phyloP scores from a whole-genome alignment of 2,329 filamentous ascomycete genomes.

The Xylariomycetidae sp. region DNA sequence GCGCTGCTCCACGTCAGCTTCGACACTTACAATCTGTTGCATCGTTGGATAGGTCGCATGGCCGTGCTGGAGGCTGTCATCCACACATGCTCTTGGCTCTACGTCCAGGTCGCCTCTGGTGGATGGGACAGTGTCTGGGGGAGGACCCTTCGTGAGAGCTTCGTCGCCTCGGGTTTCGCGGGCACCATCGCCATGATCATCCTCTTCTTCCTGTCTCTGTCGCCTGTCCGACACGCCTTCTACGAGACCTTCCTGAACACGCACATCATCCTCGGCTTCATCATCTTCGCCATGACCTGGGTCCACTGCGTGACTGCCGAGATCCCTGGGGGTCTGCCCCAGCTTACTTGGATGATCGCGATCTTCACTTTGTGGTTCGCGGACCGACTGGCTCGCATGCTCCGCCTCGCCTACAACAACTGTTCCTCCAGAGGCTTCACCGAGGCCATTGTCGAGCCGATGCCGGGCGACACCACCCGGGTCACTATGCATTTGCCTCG shows the following conservation, averaged over 20 bases:
- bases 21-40: constrained; percentile 90
- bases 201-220: constrained; percentile 65
- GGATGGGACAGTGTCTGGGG: constrained; percentile 54
- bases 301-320: constrained; percentile 67
- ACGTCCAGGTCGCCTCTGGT: constrained; percentile 61
- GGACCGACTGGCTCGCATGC: constrained; percentile 61
- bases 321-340: constrained; percentile 60
- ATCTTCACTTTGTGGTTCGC: constrained; percentile 70
- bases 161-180: constrained; percentile 60
- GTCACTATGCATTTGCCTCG: constrained; percentile 66
- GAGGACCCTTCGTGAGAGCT: constrained; percentile 51
- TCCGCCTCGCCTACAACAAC: constrained; percentile 61
- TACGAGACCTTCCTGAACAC: constrained; percentile 93
- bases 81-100: constrained; percentile 67
- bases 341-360: constrained; percentile 68
- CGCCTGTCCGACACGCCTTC: constrained; percentile 83
- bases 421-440: constrained; percentile 54
- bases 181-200: constrained; percentile 56
- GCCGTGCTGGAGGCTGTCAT: constrained; percentile 62
- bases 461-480: constrained; percentile 64
- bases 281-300: constrained; percentile 67
- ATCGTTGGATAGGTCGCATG: constrained; percentile 76
- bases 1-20: constrained; percentile 78
- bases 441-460: constrained; percentile 58
- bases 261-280: constrained; percentile 70